Conservation (phyloP, 257 asterid genomes). For the Prunella vulgaris region DNA sequence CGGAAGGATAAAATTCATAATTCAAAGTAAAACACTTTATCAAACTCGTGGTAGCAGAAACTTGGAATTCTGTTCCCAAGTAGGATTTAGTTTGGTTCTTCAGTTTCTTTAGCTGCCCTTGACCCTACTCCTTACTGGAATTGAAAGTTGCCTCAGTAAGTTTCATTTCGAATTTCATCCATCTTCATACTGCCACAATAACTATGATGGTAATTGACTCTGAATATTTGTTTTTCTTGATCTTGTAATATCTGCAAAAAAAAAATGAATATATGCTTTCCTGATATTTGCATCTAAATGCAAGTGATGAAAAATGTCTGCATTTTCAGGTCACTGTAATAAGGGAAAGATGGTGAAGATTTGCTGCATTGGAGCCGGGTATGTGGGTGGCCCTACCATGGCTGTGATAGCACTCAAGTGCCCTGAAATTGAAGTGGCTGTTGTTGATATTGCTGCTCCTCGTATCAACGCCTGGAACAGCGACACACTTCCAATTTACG, state of each 20-base stretch:
- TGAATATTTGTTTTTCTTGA: not conserved
- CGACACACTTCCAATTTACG: slow-evolving; percentile 75
- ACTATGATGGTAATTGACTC: not conserved
- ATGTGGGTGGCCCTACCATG: slow-evolving; percentile 94
- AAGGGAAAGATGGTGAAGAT: slow-evolving; percentile 73
- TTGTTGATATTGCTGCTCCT: slow-evolving; percentile 76
- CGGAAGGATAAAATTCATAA: not conserved
- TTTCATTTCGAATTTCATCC: not conserved
- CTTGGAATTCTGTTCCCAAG: not conserved
- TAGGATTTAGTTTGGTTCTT: not conserved
- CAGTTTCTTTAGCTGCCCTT: not conserved
- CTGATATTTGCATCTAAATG: not conserved
- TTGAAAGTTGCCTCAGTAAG: not conserved
- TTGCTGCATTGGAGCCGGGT: slow-evolving; percentile 92
- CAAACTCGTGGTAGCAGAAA: not conserved
- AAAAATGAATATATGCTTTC: not conserved
- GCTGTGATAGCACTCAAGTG: slow-evolving; percentile 90
- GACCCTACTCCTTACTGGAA: not conserved
- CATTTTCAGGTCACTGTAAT: slow-evolving; percentile 27
- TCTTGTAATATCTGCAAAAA: too few species aligned
- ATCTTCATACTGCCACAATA: not conserved
- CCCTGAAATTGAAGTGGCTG: slow-evolving; percentile 65
- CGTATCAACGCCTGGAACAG: slow-evolving; percentile 86
- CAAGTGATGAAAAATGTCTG: not conserved
- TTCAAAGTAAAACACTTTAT: not conserved